phyloP scores from a whole-genome alignment of 208 protist species.

The Balamuthia mandrillaris region DNA sequence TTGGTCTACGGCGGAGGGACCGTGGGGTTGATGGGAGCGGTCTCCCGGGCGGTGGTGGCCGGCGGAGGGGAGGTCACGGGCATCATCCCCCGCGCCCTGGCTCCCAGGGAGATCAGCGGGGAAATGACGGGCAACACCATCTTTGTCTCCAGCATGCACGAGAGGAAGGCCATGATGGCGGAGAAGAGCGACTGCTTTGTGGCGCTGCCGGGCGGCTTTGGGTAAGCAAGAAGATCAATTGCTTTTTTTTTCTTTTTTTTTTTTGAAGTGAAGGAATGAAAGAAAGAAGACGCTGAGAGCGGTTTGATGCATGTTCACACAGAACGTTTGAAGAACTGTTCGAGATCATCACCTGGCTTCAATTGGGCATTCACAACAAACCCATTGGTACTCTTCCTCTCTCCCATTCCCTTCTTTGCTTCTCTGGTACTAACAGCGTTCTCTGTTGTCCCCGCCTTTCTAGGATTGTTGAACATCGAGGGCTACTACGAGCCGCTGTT shows the following conservation, averaged over 20 bases:
- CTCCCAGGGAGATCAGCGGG: neutral
- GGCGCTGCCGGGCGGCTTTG: conserved; percentile 29
- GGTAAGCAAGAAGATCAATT: too few relatives aligned
- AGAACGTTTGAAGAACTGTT: conserved; percentile 23
- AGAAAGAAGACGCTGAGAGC: neutral
- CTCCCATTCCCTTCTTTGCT: too few relatives aligned
- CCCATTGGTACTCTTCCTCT: neutral
- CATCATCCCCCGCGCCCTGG: neutral
- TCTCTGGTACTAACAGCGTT: too few relatives aligned
- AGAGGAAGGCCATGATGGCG: conserved; percentile 15
- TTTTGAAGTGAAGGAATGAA: too few relatives aligned
- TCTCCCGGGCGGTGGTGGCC: neutral
- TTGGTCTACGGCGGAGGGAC: neutral
- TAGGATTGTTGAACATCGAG: neutral
- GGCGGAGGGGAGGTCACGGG: neutral
- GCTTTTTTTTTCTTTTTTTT: too few relatives aligned
- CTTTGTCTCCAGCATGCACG: conserved; percentile 27
- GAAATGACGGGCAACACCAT: neutral
- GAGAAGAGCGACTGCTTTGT: neutral
- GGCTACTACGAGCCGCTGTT: neutral
- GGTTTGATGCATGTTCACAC: neutral
- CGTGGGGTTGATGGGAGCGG: neutral
- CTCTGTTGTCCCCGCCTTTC: neutral
- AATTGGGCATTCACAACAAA: conserved; percentile 8
- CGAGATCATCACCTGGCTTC: conserved; percentile 18